phyloP scores from a whole-genome alignment of 2,329 filamentous ascomycete genomes.

The Xylariales sp. region DNA sequence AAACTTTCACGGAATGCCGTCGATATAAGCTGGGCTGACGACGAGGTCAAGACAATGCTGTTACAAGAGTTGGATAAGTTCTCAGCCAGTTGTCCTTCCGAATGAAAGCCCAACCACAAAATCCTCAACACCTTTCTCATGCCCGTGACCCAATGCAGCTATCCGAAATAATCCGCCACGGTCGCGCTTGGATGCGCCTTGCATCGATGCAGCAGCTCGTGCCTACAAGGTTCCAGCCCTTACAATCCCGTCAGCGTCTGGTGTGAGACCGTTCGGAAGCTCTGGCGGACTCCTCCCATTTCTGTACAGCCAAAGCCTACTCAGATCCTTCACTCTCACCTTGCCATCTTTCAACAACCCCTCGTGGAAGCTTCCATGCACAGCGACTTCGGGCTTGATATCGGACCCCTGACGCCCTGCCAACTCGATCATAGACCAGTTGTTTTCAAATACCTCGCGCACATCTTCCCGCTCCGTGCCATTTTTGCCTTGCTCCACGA shows the following conservation, averaged over 20 bases:
- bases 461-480: conserved; percentile 39
- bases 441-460: conserved; percentile 43
- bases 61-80: conserved; percentile 19
- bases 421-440: conserved; percentile 35
- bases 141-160: too few species aligned
- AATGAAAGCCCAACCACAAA: too few species aligned
- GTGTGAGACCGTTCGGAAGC: conserved; percentile 29
- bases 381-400: conserved; percentile 27
- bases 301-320: conserved; percentile 58
- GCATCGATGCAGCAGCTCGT: too few species aligned
- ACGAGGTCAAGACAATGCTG: conserved; percentile 28
- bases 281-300: conserved; percentile 52
- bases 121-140: too few species aligned
- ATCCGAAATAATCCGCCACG: too few species aligned
- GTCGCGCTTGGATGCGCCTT: too few species aligned
- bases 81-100: not conserved
- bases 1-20: conserved; percentile 36
- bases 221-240: conserved; percentile 31
- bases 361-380: conserved; percentile 29
- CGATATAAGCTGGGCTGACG: conserved; percentile 41
- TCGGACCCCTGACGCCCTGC: conserved; percentile 14
- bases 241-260: conserved; percentile 30
- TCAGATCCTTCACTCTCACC: conserved; percentile 55
- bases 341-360: conserved; percentile 25
- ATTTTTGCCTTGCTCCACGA: conserved; percentile 40